Evolutionary conservation across 2,329 filamentous ascomycete genomes (phyloP), one percentile per base, ranked within the genome.

Genomic region (Pseudogymnoascus sp.): DNA sequence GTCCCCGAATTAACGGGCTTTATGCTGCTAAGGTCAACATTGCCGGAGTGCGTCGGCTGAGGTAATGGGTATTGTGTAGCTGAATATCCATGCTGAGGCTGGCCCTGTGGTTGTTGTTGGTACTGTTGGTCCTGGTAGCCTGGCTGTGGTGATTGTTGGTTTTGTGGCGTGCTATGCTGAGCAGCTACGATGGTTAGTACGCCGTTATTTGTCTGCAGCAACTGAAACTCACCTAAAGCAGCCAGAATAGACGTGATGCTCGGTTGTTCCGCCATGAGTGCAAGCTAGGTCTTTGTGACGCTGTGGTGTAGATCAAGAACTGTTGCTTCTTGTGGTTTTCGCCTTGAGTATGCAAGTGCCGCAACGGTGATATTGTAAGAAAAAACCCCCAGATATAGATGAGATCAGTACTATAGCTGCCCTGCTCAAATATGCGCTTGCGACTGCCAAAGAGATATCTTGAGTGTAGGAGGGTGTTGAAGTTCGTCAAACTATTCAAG

Each of bases 1-100:
- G 88, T 91, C 64, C 91, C 91, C 31, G 89, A 90, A 73, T 83
- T 91, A 63, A 88, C 83, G 4, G 91, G 91, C 71, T 89, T 89
- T 72, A 95, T 90, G 63, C 84, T 82, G 76, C 88, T 93, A 62
- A 96, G 77, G 72, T 96, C 91, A 67, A 96, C 80, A 69, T 85
- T 92, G 61, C 91, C 91, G 65, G 88, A 89, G 63, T 82, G 83
- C 5, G 87, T 84, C 2, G 90, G 89, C 68, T 76, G 77, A 44
- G 78, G 78, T 40, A 79, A 68, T 8, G 72, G 68, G 64, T 77
- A 79, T 53, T 67, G 74, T 13, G 68, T 69, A 35, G 76, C 70
- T 8, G 75, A 72, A 59, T 79, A 78, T 50, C 76, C 73, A 70
- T 76, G 73, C 65, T 78, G 70, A 65, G 71, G 73, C 40, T 72